Evolutionary conservation across 345 rosid genomes (phyloP).

Genomic region (Pseudoturritis turrita): DNA sequence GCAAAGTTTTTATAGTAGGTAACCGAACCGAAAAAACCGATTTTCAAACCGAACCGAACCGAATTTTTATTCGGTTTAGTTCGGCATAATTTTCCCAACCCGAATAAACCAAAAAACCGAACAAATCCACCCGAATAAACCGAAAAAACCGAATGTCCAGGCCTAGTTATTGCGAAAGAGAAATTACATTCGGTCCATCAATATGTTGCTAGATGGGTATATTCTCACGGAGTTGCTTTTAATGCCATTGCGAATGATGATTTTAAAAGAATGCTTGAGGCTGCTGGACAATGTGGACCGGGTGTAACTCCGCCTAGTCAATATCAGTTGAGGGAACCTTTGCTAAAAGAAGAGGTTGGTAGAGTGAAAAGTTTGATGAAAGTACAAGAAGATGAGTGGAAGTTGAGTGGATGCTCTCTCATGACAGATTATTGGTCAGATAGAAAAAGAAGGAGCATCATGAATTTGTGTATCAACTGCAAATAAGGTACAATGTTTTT

Average conservation of each 20-base stretch:
- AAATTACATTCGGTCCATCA: not conserved
- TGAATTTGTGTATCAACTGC: not conserved
- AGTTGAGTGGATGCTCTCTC: not conserved
- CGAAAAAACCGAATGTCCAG: too few species aligned
- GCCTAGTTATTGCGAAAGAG: not conserved
- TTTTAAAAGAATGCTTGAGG: not conserved
- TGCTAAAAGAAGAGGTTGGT: not conserved
- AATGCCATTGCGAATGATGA: not conserved
- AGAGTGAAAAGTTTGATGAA: not conserved
- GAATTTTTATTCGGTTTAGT: too few species aligned
- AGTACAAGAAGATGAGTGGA: slow-evolving; percentile 1
- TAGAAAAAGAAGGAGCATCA: not conserved
- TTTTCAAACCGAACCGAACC: too few species aligned
- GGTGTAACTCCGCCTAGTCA: not conserved
- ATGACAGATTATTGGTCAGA: not conserved
- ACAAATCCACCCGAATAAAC: too few species aligned
- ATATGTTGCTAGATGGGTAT: not conserved
- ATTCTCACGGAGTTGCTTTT: not conserved
- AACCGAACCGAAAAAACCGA: too few species aligned
- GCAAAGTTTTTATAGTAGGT: too few species aligned
- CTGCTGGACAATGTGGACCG: not conserved
- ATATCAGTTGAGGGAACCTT: not conserved
- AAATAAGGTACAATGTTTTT: not conserved
- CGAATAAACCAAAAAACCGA: too few species aligned
- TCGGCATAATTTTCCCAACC: too few species aligned